phyloP scores from a whole-genome alignment of 495 filamentous ascomycete species.

The Tuber brumale region DNA sequence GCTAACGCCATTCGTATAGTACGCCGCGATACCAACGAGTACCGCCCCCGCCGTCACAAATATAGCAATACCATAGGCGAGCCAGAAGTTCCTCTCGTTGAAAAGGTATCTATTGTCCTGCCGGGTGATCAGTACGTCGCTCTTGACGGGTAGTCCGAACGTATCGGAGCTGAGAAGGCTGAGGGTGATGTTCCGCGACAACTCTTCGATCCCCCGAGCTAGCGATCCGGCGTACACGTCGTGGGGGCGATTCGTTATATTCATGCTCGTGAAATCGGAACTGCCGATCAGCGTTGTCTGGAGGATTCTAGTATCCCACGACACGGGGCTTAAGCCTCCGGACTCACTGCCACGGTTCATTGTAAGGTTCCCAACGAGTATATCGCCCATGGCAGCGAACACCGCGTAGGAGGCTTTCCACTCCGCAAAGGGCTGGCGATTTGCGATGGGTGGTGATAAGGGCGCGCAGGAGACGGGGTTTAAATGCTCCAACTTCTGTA shows the following conservation, averaged over 20 bases:
- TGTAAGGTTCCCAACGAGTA: not conserved
- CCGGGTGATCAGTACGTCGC: not conserved
- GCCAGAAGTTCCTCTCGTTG: not conserved
- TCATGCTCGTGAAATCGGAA: not conserved
- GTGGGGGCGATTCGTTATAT: not conserved
- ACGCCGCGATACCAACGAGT: not conserved
- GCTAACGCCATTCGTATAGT: not conserved
- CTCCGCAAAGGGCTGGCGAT: not conserved
- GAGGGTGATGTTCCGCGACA: not conserved
- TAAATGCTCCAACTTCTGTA: not conserved
- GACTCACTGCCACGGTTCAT: not conserved
- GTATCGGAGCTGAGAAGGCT: not conserved
- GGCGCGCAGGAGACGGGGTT: not conserved
- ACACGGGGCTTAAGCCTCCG: not conserved
- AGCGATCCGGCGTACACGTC: not conserved
- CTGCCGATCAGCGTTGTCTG: not conserved
- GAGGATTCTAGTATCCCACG: not conserved
- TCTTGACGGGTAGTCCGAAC: not conserved
- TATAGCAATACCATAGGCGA: not conserved
- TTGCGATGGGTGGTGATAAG: not conserved
- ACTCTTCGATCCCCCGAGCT: not conserved
- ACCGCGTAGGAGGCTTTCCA: not conserved
- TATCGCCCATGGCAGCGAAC: not conserved
- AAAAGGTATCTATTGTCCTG: not conserved
- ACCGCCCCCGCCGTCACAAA: not conserved